Evolutionary conservation across 305 asterid species (phyloP).

Genomic region (Fraxinus angustifolia): DNA sequence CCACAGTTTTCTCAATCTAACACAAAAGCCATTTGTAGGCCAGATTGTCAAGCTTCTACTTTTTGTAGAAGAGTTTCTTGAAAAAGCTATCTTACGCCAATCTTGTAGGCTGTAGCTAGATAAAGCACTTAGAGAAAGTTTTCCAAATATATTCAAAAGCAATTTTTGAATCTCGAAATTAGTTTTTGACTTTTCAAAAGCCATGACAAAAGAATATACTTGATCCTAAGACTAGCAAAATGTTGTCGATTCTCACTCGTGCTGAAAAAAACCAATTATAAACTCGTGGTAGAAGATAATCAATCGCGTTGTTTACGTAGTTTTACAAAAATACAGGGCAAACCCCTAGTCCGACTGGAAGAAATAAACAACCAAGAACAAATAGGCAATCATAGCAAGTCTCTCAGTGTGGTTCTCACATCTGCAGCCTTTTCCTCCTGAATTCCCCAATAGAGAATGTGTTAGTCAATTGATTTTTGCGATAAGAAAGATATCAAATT

Average conservation of each 20-base stretch:
- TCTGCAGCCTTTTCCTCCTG: conserved; percentile 38
- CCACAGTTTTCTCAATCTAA: neutral
- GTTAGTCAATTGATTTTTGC: neutral
- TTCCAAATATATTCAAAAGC: neutral
- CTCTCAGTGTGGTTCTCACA: conserved; percentile 52
- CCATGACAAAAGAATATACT: neutral
- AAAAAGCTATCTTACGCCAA: neutral
- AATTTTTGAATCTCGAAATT: neutral
- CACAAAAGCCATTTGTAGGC: neutral
- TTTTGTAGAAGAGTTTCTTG: neutral
- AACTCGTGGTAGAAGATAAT: neutral
- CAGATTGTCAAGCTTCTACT: neutral
- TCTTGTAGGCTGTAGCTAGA: neutral
- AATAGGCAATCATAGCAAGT: conserved; percentile 33
- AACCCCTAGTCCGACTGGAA: neutral
- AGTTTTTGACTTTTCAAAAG: neutral
- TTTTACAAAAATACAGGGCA: conserved; percentile 19
- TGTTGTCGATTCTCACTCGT: neutral
- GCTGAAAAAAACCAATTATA: neutral
- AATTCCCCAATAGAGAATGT: conserved; percentile 3
- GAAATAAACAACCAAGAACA: neutral
- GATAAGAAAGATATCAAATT: neutral
- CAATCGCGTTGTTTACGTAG: neutral
- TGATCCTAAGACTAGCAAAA: neutral
- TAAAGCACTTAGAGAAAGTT: neutral